A percentile compares a stretch with the other conserved stretches of the same genome.
phyloP scores from a whole-genome alignment of 805 yeast genomes.

The Candida hispaniensis region DNA sequence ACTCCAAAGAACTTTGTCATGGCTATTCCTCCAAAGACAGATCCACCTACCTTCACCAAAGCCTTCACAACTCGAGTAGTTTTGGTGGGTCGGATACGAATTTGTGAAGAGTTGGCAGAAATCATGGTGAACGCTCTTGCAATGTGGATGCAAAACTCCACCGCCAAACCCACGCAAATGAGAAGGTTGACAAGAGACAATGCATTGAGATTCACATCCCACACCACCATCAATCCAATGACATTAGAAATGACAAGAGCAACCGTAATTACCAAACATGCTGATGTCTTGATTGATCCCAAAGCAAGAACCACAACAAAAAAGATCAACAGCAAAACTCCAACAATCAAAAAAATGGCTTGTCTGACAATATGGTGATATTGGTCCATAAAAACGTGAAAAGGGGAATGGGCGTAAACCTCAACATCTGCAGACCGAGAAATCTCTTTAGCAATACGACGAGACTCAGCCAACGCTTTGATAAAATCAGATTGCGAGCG shows the following conservation, averaged over 20 bases:
- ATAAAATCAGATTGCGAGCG: slow-evolving; percentile 79
- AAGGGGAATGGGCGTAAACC: slow-evolving; percentile 84
- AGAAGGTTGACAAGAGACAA: slow-evolving; percentile 79
- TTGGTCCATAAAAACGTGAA: slow-evolving; percentile 87
- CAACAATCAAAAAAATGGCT: slow-evolving; percentile 42
- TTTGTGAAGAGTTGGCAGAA: slow-evolving; percentile 17
- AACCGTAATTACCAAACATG: slow-evolving; percentile 48
- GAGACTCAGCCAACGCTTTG: slow-evolving; percentile 60
- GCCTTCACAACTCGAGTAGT: slow-evolving; percentile 42
- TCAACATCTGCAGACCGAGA: slow-evolving; percentile 35
- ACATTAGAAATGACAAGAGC: slow-evolving; percentile 56
- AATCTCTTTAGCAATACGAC: slow-evolving; percentile 50
- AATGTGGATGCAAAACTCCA: slow-evolving; percentile 85
- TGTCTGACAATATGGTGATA: slow-evolving; percentile 54
- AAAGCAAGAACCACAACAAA: slow-evolving; percentile 44
- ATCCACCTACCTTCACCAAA: slow-evolving; percentile 69
- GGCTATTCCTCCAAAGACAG: slow-evolving; percentile 85
- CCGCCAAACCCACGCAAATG: slow-evolving; percentile 88
- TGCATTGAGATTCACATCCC: slow-evolving; percentile 75
- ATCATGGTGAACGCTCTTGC: slow-evolving; percentile 59
- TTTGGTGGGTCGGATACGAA: slow-evolving; percentile 22
- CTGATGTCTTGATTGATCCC: slow-evolving; percentile 56
- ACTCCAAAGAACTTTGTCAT: slow-evolving; percentile 85
- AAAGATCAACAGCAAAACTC: slow-evolving; percentile 44
- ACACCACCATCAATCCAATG: slow-evolving; percentile 67